Evolutionary conservation across 805 yeast species (phyloP).

Genomic region (Lachancea sp.): DNA sequence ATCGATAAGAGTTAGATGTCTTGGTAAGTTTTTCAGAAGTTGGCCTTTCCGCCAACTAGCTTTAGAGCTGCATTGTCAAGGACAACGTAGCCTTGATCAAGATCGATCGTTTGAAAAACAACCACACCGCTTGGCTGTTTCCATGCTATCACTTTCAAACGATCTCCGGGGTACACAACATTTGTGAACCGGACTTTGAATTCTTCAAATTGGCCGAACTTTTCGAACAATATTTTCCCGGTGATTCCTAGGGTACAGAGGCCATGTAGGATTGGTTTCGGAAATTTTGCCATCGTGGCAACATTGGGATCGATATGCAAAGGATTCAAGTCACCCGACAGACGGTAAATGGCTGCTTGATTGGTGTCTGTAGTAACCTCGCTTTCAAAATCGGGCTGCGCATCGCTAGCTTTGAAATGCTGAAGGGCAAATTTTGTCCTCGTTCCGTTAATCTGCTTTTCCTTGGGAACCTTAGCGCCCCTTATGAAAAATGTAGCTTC

Average conservation of each 20-base stretch:
- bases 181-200: conserved; percentile 87
- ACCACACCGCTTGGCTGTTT: conserved; percentile 58
- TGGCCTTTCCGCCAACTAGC: conserved; percentile 34
- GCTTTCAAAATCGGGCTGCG: conserved; percentile 59
- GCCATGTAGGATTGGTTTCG: conserved; percentile 87
- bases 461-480: conserved; percentile 51
- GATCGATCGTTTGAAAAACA: conserved; percentile 73
- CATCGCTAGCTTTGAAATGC: conserved; percentile 54
- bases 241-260: conserved; percentile 80
- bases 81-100: conserved; percentile 71
- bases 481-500: conserved; percentile 82
- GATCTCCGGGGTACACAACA: conserved; percentile 92
- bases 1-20: background rate
- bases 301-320: conserved; percentile 88
- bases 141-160: conserved; percentile 79
- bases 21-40: conserved; percentile 18
- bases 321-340: conserved; percentile 93
- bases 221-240: conserved; percentile 67
- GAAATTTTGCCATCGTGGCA: conserved; percentile 83
- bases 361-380: conserved; percentile 55
- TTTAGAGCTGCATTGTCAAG: conserved; percentile 85
- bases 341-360: conserved; percentile 84
- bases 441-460: conserved; percentile 42
- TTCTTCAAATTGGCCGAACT: conserved; percentile 76
- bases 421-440: conserved; percentile 57